phyloP scores from a whole-genome alignment of 2,329 filamentous ascomycete genomes.

The Diaporthe citriasiana region DNA sequence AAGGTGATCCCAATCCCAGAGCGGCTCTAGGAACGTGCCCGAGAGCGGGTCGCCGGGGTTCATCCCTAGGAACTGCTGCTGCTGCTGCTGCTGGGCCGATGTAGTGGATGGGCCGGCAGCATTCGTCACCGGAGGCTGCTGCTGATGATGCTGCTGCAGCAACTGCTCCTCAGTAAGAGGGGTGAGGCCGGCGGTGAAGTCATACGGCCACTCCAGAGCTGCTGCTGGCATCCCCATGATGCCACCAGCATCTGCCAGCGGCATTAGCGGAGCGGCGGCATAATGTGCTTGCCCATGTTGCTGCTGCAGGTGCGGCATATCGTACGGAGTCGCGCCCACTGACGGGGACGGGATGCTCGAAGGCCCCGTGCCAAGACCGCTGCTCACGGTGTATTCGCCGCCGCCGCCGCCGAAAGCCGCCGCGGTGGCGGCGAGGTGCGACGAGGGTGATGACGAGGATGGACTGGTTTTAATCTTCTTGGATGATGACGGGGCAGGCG shows the following conservation, averaged over 20 bases:
- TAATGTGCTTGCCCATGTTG: neutral
- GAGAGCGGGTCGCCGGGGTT: constrained; percentile 40
- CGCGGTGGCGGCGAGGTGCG: neutral
- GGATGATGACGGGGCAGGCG: neutral
- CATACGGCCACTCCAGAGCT: constrained; percentile 30
- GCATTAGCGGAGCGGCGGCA: neutral
- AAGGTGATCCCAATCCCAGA: constrained; percentile 40
- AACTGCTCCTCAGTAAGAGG: neutral
- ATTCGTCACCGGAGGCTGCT: neutral
- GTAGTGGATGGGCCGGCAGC: neutral
- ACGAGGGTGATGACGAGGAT: neutral
- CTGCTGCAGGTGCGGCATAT: neutral
- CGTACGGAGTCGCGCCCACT: neutral
- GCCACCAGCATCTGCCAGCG: neutral
- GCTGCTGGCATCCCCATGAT: neutral
- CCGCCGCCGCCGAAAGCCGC: neutral
- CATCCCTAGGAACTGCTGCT: neutral
- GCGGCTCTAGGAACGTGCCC: constrained; percentile 39
- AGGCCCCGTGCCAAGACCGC: neutral
- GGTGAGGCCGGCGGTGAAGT: constrained; percentile 16
- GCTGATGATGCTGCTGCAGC: neutral
- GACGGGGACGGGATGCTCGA: neutral
- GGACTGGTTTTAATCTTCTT: constrained; percentile 31
- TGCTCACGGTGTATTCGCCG: constrained; percentile 3
- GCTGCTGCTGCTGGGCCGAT: constrained; percentile 1